Base-by-base conservation (phyloP, 805 yeast genomes). In the Pichia kluyveri region DNA sequence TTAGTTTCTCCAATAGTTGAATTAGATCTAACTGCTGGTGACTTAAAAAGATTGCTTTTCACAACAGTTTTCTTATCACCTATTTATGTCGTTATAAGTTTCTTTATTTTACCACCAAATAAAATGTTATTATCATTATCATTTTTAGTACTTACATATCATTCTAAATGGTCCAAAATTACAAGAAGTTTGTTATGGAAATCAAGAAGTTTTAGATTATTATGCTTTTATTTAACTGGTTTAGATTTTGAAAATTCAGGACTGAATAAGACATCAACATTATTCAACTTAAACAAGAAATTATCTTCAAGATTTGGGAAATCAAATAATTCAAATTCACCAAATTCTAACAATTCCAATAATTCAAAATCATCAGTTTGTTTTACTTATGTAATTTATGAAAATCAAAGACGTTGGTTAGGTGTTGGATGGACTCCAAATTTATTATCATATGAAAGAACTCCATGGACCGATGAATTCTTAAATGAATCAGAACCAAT, bases 381-480 rank as follows among this genome's bases (percentile, higher is more conserved):
- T 48, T 93, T 90, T 65, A 90, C 97, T 5, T 91, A 87, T 65
- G 97, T 88, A 2, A 71, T 93, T 11, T 90, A 82, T 65, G 99
- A 91, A 63, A 91, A 91, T 63, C 98, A 91, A 69, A 80, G 99
- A 60, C 81, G 95, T 58, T 91, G 99, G 99, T 72, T 91, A 38
- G 98, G 97, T 14, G 86, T 91, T 57, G 99, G 99, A 12, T 91
- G 99, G 99, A 91, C 98, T 0, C 73, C 95, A 15, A 89, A 89
- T 60, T 72, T 93, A 61, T 73, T 93, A 52, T 83, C 95, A 44
- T 91, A 91, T 61, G 99, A 91, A 67, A 77, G 99, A 61, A 82
- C 96, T 0, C 83, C 98, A 4, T 91, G 98, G 97, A 90, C 98
- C 0, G 99, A 91, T 62, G 97, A 90, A 63, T 90, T 89, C 60